These are phyloP conservation scores for Cercospora berteroae DNA, from an alignment of 2,329 filamentous ascomycete species.

Conservation along the genomic window DNA sequence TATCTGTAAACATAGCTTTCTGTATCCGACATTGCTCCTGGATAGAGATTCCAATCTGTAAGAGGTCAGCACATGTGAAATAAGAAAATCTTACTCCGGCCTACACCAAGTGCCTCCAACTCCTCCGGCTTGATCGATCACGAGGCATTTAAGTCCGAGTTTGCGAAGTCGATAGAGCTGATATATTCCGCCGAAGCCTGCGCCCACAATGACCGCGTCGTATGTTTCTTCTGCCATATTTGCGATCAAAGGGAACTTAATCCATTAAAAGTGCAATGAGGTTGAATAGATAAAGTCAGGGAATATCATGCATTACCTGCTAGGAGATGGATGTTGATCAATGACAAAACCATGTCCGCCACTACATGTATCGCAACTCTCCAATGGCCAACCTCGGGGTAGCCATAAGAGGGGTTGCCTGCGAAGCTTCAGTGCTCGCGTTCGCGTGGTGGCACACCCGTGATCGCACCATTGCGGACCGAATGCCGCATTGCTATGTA, in stretches of 20 bases:
- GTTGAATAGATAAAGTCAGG: background rate
- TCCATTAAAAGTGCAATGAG: background rate
- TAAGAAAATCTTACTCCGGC: background rate
- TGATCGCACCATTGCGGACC: background rate
- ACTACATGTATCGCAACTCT: background rate
- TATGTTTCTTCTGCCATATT: constrained; percentile 7
- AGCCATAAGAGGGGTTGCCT: constrained; percentile 8
- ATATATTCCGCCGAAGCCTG: constrained; percentile 34
- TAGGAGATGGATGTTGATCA: background rate
- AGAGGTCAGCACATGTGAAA: constrained; percentile 21
- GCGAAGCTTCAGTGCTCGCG: background rate
- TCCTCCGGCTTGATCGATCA: constrained; percentile 45
- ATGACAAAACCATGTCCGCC: background rate
- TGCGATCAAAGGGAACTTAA: background rate
- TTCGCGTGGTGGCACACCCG: background rate
- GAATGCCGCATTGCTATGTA: background rate
- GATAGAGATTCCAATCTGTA: constrained; percentile 42
- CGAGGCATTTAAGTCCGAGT: constrained; percentile 30
- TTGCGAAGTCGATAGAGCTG: constrained; percentile 21
- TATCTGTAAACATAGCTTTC: constrained; percentile 34
- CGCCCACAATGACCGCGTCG: constrained; percentile 33
- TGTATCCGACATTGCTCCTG: constrained; percentile 30
- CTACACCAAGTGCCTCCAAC: constrained; percentile 38
- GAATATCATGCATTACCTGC: background rate
- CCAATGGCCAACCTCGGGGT: background rate